Evolutionary conservation across 1,139 yeast genomes (phyloP).

Genomic region (Spathaspora jeffriesii): DNA sequence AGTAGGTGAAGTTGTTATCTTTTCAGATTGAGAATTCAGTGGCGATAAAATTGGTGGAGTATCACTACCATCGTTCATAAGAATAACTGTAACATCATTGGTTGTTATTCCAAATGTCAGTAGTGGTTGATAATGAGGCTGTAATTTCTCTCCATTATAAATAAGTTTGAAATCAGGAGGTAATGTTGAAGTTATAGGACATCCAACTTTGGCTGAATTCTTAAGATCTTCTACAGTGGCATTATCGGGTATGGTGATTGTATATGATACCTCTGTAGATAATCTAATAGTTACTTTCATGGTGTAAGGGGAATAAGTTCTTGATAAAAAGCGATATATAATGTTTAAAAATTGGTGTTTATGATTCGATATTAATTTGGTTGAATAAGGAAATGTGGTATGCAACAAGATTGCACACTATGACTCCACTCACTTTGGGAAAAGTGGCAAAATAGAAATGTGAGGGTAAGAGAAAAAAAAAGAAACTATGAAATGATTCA

Average conservation of each 20-base stretch:
- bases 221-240: conserved; percentile 52
- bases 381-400: background rate
- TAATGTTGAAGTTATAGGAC: conserved; percentile 32
- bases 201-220: conserved; percentile 42
- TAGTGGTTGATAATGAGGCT: conserved; percentile 27
- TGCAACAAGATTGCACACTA: background rate
- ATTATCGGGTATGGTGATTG: conserved; percentile 49
- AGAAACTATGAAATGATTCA: conserved; percentile 1
- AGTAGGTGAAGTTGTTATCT: conserved; percentile 14
- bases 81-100: conserved; percentile 36
- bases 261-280: conserved; percentile 40
- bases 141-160: conserved; percentile 51
- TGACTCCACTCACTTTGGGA: background rate
- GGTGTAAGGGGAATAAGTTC: background rate
- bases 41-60: conserved; percentile 21
- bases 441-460: conserved; percentile 3
- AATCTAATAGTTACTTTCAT: conserved; percentile 47
- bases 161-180: conserved; percentile 50
- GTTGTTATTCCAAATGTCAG: conserved; percentile 22
- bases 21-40: conserved; percentile 11
- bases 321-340: background rate
- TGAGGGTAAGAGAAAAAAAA: background rate
- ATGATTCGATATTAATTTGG: background rate
- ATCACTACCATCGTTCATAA: conserved; percentile 40
- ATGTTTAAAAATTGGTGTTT: background rate